Percentiles rank a stretch among this genome's conserved stretches.
phyloP scores from a whole-genome alignment of 2,329 filamentous ascomycete species.

The Venturia nashicola region DNA sequence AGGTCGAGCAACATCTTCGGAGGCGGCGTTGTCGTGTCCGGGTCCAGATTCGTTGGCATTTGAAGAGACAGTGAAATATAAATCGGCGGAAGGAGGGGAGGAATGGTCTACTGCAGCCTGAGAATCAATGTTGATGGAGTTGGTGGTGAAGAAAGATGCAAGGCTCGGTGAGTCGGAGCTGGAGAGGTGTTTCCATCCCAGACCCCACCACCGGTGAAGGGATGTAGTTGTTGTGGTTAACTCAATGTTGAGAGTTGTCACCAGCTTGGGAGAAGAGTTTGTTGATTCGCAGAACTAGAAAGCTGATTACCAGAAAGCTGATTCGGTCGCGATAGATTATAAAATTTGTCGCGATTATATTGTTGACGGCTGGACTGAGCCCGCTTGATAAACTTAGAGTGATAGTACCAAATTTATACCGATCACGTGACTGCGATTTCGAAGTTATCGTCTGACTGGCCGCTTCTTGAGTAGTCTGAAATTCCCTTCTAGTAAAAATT shows the following conservation, averaged over 20 bases:
- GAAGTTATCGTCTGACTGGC: too few relatives aligned
- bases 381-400: too few relatives aligned
- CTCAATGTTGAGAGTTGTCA: not conserved
- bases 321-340: not conserved
- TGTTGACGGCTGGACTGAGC: too few relatives aligned
- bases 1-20: constrained; percentile 4
- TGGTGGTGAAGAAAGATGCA: not conserved
- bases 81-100: not conserved
- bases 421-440: not conserved
- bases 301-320: too few relatives aligned
- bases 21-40: not conserved
- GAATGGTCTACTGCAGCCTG: not conserved
- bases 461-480: too few relatives aligned
- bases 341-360: too few relatives aligned
- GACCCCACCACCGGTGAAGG: not conserved
- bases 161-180: not conserved
- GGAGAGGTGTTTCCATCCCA: not conserved
- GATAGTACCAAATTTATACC: too few relatives aligned
- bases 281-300: too few relatives aligned
- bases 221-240: not conserved
- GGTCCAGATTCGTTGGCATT: not conserved
- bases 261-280: not conserved
- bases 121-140: too few relatives aligned
- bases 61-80: not conserved
- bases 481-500: too few relatives aligned